Base-by-base conservation (phyloP, 495 filamentous ascomycete species). In the Amniculicola lignicola region DNA sequence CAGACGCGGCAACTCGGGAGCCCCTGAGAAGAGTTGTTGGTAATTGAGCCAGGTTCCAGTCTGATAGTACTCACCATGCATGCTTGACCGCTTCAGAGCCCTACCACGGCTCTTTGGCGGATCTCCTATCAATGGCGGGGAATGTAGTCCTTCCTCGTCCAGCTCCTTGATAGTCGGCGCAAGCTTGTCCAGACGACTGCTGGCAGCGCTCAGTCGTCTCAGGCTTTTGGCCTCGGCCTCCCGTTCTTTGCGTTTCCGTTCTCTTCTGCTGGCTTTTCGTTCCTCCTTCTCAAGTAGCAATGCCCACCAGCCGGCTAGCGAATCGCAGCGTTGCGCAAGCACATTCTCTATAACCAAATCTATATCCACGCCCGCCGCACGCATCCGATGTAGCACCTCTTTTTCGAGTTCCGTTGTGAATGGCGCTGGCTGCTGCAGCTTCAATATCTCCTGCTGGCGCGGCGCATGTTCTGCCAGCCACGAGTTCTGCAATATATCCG, bases 281-380 rank as follows among this genome's bases (percentile, higher is more conserved):
- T 94, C 87, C 66, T 98, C 93, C 68, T 97, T 97, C 66, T 97
- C 93, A 45, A 97, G 86, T 52, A 97, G 70, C 21, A 98, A 71
- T 15, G 89, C 87, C 93, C 93, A 98, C 93, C 93, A 98, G 9
- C 93, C 93, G 41, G 90, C 90, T 31, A 98, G 73, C 9, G 81
- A 77, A 68, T 98, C 91, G 64, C 94, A 97, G 59, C 86, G 77
- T 64, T 94, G 88, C 6, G 92, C 82, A 11, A 96, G 74, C 21
- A 98, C 93, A 59, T 95, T 90, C 63, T 96, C 90, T 59, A 97
- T 90, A 18, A 98, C 88, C 49, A 86, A 78, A 63, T 98, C 93
- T 51, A 95, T 91, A 68, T 97, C 88, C 27, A 97, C 89, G 0
- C 93, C 93, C 2, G 93, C 94, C 58, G 89, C 89, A 51, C 88